These are phyloP conservation scores for Fusarium mexicanum DNA, from an alignment of 2,329 filamentous ascomycete genomes.

Conservation along the genomic window DNA sequence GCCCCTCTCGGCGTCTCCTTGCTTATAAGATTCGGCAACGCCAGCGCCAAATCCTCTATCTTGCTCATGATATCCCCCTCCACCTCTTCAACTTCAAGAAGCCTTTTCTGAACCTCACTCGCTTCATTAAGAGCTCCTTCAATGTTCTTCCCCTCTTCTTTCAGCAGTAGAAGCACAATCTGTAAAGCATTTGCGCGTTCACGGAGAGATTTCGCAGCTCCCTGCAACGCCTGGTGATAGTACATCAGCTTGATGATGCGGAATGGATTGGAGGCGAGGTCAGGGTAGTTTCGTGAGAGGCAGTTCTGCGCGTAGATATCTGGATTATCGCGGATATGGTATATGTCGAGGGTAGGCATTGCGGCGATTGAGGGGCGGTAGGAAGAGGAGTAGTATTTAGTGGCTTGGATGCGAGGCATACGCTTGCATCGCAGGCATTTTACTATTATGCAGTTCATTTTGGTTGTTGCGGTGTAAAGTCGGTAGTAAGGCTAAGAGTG, in stretches of 20 bases:
- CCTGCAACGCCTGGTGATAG: neutral
- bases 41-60: neutral
- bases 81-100: neutral
- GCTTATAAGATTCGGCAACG: neutral
- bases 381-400: neutral
- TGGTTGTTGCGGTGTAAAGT: rapidly evolving
- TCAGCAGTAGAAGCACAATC: no score
- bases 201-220: neutral
- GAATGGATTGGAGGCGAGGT: neutral
- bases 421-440: neutral
- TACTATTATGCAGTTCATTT: neutral
- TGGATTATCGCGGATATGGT: neutral
- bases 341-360: neutral
- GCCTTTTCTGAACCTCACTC: rapidly evolving
- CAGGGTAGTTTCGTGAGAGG: neutral
- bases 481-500: neutral
- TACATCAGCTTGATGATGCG: neutral
- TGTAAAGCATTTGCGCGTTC: neutral
- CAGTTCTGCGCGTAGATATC: neutral
- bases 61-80: neutral
- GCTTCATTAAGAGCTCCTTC: neutral
- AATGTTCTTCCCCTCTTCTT: neutral
- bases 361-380: neutral
- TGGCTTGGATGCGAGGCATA: rapidly evolving
- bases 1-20: neutral